A percentile compares a stretch with the other conserved stretches of the same genome.
Conservation (phyloP, 2,329 filamentous ascomycete genomes). For the Cladosporium sp. region DNA sequence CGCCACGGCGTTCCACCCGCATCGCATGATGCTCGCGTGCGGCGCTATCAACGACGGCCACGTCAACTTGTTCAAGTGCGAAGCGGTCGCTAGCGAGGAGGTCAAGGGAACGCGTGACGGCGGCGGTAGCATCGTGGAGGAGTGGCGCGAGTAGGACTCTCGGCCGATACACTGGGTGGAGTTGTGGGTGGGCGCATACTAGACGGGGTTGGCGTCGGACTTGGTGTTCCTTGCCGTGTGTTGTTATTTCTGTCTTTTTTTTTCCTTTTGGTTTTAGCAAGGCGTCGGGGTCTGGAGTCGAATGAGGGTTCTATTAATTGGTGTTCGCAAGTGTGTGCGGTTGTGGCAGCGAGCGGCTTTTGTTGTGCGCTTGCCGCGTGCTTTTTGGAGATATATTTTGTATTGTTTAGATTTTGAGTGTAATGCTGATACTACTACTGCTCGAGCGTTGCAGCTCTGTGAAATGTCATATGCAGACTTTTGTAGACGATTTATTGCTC, state of each 20-base stretch:
- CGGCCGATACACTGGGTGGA: background rate
- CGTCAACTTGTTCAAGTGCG: constrained; percentile 73
- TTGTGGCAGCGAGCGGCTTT: background rate
- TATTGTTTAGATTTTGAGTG: background rate
- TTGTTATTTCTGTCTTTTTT: background rate
- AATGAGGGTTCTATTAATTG: background rate
- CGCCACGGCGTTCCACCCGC: constrained; percentile 90
- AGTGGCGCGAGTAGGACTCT: constrained; percentile 18
- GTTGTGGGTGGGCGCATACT: background rate
- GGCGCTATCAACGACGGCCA: constrained; percentile 85
- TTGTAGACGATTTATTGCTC: background rate
- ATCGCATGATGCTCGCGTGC: constrained; percentile 86
- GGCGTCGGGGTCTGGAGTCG: constrained; percentile 11
- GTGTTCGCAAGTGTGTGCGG: background rate
- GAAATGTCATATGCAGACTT: background rate
- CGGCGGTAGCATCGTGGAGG: constrained; percentile 1
- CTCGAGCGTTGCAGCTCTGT: background rate
- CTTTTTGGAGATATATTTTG: background rate
- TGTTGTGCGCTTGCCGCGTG: background rate
- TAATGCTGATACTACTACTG: background rate
- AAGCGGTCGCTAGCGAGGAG: constrained; percentile 28
- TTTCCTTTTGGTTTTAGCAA: constrained; percentile 8
- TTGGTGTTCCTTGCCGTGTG: background rate
- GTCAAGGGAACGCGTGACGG: constrained; percentile 17
- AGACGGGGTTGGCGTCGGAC: background rate